Base-by-base conservation (phyloP, 208 protist genomes). In the Trypanosoma conorhini region DNA sequence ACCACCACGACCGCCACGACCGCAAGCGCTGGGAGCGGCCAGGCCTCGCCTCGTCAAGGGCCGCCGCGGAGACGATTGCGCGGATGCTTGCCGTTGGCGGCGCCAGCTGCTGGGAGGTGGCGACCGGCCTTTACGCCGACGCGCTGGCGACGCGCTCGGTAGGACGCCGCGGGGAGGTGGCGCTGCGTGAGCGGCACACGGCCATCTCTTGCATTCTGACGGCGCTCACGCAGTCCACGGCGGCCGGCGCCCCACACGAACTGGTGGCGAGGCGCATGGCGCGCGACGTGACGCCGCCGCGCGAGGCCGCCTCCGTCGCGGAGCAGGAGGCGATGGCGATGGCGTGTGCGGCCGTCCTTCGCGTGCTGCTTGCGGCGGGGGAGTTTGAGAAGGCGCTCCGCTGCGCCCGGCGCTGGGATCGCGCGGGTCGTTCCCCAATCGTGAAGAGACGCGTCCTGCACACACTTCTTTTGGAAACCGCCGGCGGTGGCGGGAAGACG, bases 71-170 rank as follows among this genome's bases (percentile, higher is more conserved):
- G 19, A 72, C 57, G 56, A 66, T 72, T 13, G 28, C 22, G 59
- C 46, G 3, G 19, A 24, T 72, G 42, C 56, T 72, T 13, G 8
- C 26, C 5, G 31, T 65, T 64, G 57, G 59, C 21, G 57, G 67
- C 19, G 17, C 21, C 24, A 46, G 33, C 21, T 72, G 42, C 48
- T 72, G 67, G 56, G 2, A 33, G 28, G 44, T 38, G 24, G 67
- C 67, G n/a, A 33, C 22, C 9, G 26, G 17, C 4, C 35, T 72
- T 44, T 72, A 72, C 42, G 57, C 67, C 0, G 67, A 57, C 21
- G 67, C 57, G 8, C 67, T 72, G 40, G 67, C 67, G 42, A 64
- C 67, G 13, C 51, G 22, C 17, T 72, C 67, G 17, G 35, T 72
- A 28, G 31, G 38, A 42, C 54, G 42, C 30, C 21, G 55, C 26